phyloP scores from a whole-genome alignment of 768 basidiomycete genomes.

The Tulasnella sp. region DNA sequence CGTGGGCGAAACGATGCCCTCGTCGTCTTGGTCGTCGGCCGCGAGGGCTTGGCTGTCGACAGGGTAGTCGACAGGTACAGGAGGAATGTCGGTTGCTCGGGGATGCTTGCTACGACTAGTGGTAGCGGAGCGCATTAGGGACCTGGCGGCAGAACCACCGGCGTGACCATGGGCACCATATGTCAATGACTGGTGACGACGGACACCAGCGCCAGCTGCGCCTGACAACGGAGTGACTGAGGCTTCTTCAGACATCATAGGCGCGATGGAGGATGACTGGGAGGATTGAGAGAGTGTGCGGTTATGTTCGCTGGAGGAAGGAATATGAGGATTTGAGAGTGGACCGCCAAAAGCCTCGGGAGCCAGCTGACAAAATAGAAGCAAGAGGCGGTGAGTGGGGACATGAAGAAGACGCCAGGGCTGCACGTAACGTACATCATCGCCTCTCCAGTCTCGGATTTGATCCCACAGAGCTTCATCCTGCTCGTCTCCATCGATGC shows the following conservation, averaged over 20 bases:
- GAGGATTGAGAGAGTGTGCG: constrained; percentile 47
- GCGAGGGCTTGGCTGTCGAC: neutral
- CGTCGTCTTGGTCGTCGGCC: constrained; percentile 14
- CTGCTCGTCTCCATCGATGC: constrained; percentile 66
- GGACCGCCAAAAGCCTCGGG: neutral
- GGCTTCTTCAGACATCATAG: constrained; percentile 22
- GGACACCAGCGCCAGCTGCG: constrained; percentile 51
- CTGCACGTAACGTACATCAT: constrained; percentile 51
- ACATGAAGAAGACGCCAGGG: constrained; percentile 16
- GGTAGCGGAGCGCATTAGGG: constrained; percentile 35
- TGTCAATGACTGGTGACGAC: constrained; percentile 76
- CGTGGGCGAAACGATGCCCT: constrained; percentile 6
- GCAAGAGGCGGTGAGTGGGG: neutral
- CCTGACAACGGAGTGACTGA: neutral
- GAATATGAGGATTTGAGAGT: neutral
- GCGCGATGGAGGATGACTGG: constrained; percentile 68
- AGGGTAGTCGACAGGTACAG: constrained; percentile 16
- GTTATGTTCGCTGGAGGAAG: constrained; percentile 46
- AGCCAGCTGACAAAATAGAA: constrained; percentile 8
- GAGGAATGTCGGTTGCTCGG: constrained; percentile 3
- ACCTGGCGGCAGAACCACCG: constrained; percentile 49
- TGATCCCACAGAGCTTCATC: constrained; percentile 80
- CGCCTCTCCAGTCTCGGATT: constrained; percentile 53
- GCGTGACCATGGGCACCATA: constrained; percentile 51
- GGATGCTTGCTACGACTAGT: constrained; percentile 51